Base-by-base conservation (phyloP, 2,329 filamentous ascomycete genomes). In the Immersiporthe knoxdaviesiana region DNA sequence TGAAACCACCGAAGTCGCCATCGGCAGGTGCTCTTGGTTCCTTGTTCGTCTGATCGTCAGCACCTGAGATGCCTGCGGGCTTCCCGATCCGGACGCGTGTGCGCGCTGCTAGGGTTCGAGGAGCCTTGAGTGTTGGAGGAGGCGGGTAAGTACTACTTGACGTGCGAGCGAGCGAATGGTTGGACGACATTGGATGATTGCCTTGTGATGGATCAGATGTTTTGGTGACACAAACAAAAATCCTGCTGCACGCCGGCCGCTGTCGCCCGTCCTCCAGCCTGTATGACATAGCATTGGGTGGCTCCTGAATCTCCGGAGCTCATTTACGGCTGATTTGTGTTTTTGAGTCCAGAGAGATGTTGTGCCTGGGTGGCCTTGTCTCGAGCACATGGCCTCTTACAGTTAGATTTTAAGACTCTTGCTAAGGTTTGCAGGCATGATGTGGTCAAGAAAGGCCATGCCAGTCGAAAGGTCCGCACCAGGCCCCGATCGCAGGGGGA, bases 81-180 rank as follows among this genome's bases (percentile, higher is more conserved):
- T 30, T 56, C 24, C 62, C 66, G 30, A 56, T 63, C 30, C 47
- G 44, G 62, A 58, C 27, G 52, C 2, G 2, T 37, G 30, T 14
- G n/a, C 27, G 47, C 32, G 62, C 12, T 56, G 52, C 12, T 47
- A 52, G 56, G 63, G 59, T 30, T 60, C 61, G 62, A 65, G 66
- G 32, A 35, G 59, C 41, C 30, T 12, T 12, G 50, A 66, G 56
- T 65, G 66, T 59, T 64, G 21, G 59, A 8, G 44, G 39, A n/a
- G n/a, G n/a, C n/a, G 39, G 39, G 14, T 11, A 4, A 4, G 39
- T 47, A 7, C 6, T 24, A 63, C 37, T 62, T 37, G 58, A 61
- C 56, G 65, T 39, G 52, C 52, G 27, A 27, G 50, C 62, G 41
- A 75, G 72, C 69, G 74, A 74, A 74, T 74, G 72, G 74, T 72